Base-by-base conservation (phyloP, 2,329 filamentous ascomycete genomes). In the Sporothrix pallida region DNA sequence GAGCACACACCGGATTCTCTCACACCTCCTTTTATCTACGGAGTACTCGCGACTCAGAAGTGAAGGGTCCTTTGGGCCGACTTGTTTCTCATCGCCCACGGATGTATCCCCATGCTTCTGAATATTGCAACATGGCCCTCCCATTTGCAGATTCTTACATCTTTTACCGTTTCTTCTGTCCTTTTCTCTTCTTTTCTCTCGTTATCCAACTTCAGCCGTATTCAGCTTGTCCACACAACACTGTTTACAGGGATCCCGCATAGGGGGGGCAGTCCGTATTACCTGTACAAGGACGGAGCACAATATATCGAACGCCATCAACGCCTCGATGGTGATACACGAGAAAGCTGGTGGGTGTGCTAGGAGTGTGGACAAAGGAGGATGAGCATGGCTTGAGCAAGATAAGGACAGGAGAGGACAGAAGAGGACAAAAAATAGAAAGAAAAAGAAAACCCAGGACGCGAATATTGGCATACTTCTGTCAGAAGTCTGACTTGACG, bases 51-150 rank as follows among this genome's bases (percentile, higher is more conserved):
- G 10, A 20, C 17, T 20, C 20, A 7, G 7, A 37, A 5, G 4
- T 37, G 31, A 37, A 37, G 37, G 42, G 60, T 9, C 10, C 17
- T 48, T 20, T 23, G 12, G 17, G 15, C 17, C 58, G 52, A 37
- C 31, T 37, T 26, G 10, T 20, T 15, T 23, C 10, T 20, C n/a
- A 5, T 12, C 62, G 12, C 62, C 42, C 62, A 65, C 42, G 62
- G 42, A 17, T 65, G 37, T 48, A 65, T 65, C 62, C 60, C 46
- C 60, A 5, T 23, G n/a, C 42, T 65, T 62, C 10, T 63, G 42
- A 6, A 65, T 15, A 46, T 23, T 23, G n/a, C n/a, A 65, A 26
- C 62, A 23, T 48, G 62, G 5, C 20, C 42, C n/a, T 37, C 37
- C 37, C 42, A 15, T 65, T 37, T 37, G 31, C 31, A 37, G 31